Percentiles rank a stretch among this genome's conserved stretches.
Conservation (phyloP, 345 rosid species). For the Corymbia maculata region DNA sequence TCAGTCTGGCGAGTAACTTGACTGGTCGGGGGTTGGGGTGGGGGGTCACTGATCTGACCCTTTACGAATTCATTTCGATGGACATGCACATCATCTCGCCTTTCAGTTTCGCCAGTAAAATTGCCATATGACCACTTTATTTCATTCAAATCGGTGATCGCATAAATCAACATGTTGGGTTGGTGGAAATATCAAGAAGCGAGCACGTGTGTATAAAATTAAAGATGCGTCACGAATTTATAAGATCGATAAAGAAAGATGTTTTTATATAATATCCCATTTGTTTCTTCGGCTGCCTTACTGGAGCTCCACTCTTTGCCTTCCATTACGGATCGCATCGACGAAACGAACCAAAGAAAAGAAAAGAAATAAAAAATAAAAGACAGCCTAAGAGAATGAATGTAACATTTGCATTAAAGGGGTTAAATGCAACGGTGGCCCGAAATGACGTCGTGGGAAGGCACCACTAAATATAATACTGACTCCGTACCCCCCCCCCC, state of each 20-base stretch:
- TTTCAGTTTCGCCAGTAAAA: neutral
- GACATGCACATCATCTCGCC: neutral
- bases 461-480: neutral
- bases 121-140: neutral
- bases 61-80: neutral
- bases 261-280: neutral
- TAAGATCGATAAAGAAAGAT: neutral
- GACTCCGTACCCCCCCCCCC: too few species aligned
- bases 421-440: neutral
- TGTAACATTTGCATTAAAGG: neutral
- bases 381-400: neutral
- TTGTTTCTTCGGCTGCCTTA: neutral
- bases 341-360: neutral
- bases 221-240: fast-evolving
- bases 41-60: neutral
- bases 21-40: neutral
- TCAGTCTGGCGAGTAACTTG: neutral
- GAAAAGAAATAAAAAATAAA: too few species aligned
- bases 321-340: neutral
- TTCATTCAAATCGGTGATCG: neutral
- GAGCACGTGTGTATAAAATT: neutral
- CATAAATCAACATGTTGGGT: neutral
- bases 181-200: neutral
- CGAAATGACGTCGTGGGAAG: neutral
- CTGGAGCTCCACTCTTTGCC: neutral